phyloP scores from a whole-genome alignment of 108 stramenopile genomes.

The Craspedostauros australis region DNA sequence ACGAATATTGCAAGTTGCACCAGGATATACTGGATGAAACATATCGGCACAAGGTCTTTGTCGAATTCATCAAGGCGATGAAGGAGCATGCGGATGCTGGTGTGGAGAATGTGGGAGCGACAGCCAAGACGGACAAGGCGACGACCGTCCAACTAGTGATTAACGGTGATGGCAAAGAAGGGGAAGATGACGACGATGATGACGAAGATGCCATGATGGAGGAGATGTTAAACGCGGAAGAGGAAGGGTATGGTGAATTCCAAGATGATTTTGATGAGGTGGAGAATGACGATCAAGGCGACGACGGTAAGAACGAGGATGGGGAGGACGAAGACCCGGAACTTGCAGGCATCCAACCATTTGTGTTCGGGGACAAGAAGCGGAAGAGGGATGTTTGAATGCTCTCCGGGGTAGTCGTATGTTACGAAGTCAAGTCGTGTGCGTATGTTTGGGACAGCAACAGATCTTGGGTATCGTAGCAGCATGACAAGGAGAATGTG shows the following conservation, averaged over 20 bases:
- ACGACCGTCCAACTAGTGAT: background rate
- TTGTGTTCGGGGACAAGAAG: too few relatives aligned
- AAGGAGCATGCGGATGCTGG: conserved; percentile 28
- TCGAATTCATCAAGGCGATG: conserved; percentile 76
- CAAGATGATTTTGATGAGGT: conserved; percentile 52
- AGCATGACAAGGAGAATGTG: too few relatives aligned
- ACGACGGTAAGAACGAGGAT: conserved; percentile 26
- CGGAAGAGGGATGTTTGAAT: too few relatives aligned
- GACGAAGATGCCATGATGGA: conserved; percentile 67
- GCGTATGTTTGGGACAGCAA: too few relatives aligned
- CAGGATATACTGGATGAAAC: conserved; percentile 43
- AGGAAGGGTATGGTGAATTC: conserved; percentile 48
- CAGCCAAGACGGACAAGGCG: background rate
- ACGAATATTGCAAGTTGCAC: conserved; percentile 50
- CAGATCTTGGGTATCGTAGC: too few relatives aligned
- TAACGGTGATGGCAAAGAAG: conserved; percentile 6
- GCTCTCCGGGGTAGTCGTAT: too few relatives aligned
- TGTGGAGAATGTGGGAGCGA: background rate
- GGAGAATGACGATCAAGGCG: conserved; percentile 11
- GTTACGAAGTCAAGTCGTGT: too few relatives aligned
- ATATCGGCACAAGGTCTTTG: conserved; percentile 62
- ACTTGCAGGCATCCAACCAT: too few relatives aligned
- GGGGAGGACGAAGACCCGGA: conserved; percentile 20
- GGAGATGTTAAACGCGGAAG: conserved; percentile 58
- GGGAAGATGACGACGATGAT: conserved; percentile 39